Conservation (phyloP, 257 asterid genomes). For the Primulina tabacum region DNA sequence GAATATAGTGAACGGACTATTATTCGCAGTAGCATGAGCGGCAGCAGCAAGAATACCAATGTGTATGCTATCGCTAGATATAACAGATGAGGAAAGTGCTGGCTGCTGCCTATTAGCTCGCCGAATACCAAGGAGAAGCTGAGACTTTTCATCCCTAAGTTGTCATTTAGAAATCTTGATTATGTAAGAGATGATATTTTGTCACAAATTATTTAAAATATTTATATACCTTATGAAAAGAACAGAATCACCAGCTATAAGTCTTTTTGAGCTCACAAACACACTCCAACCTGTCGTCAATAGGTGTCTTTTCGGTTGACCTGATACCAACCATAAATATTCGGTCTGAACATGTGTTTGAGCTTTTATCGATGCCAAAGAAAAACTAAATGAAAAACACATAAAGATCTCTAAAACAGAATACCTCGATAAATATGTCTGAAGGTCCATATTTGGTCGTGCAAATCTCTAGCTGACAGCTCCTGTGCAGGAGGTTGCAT, state of each 20-base stretch:
- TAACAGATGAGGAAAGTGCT: slow-evolving; percentile 82
- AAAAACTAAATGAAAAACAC: neutral
- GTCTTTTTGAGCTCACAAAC: slow-evolving; percentile 88
- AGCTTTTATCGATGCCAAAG: slow-evolving; percentile 2
- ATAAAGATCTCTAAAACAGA: neutral
- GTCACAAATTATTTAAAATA: slow-evolving; percentile 1
- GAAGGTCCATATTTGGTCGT: slow-evolving; percentile 95
- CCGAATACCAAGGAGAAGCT: slow-evolving; percentile 74
- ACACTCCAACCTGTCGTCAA: slow-evolving; percentile 99
- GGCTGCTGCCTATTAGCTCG: slow-evolving; percentile 84
- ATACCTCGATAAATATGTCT: slow-evolving; percentile 94
- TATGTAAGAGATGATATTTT: slow-evolving; percentile 17
- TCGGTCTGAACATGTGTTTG: slow-evolving; percentile 13
- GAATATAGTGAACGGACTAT: slow-evolving; percentile 84
- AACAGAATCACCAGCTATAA: slow-evolving; percentile 88
- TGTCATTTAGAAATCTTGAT: slow-evolving; percentile 19
- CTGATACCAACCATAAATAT: slow-evolving; percentile 37
- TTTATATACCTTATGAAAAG: slow-evolving; percentile 73
- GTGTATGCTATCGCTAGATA: slow-evolving; percentile 97
- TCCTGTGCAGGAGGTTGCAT: slow-evolving; percentile 99
- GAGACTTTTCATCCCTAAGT: slow-evolving; percentile 88
- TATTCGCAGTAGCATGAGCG: slow-evolving; percentile 96
- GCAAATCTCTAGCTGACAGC: slow-evolving; percentile 83
- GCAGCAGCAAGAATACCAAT: slow-evolving; percentile 98
- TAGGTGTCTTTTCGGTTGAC: slow-evolving; percentile 93